These are phyloP conservation scores for Pyrenula massariospora DNA, from an alignment of 495 filamentous ascomycete genomes.

Conservation along the genomic window DNA sequence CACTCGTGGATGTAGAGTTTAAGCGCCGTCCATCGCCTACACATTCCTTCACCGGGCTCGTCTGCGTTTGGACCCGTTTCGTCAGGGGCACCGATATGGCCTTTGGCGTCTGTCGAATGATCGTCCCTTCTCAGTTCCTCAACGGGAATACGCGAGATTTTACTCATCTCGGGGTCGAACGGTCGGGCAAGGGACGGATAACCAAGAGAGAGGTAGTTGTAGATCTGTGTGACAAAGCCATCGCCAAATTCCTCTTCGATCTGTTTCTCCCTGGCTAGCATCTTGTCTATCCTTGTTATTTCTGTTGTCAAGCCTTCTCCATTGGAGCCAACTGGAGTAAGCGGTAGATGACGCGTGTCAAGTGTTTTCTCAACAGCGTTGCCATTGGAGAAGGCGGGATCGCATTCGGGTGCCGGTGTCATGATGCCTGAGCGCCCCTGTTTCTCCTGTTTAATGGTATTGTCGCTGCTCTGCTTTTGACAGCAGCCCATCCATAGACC, in stretches of 20 bases:
- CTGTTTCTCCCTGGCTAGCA: conserved; percentile 35
- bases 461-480: conserved; percentile 10
- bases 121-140: conserved; percentile 63
- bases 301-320: background rate
- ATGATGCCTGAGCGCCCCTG: conserved; percentile 10
- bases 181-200: conserved; percentile 73
- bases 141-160: conserved; percentile 56
- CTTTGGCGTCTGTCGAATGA: conserved; percentile 44
- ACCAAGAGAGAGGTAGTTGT: conserved; percentile 87
- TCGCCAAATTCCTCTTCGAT: conserved; percentile 63
- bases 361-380: background rate
- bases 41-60: conserved; percentile 25
- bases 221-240: conserved; percentile 85
- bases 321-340: conserved; percentile 4
- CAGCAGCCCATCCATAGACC: conserved; percentile 61
- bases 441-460: background rate
- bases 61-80: conserved; percentile 23
- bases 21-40: conserved; percentile 71
- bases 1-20: conserved; percentile 74
- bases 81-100: conserved; percentile 52
- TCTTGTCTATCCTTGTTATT: conserved; percentile 26
- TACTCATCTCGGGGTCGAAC: conserved; percentile 72
- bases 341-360: conserved; percentile 1
- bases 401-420: conserved; percentile 13
- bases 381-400: conserved; percentile 1